Base-by-base conservation (phyloP, 2,329 filamentous ascomycete genomes). In the Neofusicoccum umdonicola region DNA sequence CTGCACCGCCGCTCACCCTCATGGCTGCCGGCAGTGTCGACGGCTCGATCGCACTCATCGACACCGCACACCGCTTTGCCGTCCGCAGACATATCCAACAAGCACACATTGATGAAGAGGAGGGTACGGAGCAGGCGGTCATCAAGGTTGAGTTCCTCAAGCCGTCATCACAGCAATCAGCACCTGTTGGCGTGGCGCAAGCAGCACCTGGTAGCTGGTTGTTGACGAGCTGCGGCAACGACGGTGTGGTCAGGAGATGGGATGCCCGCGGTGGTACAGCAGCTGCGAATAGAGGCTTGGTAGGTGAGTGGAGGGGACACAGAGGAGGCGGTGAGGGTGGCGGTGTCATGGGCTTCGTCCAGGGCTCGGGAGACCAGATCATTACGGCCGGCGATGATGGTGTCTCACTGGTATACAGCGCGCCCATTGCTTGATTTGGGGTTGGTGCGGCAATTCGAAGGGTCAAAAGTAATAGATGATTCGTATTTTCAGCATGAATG, bases 331-430 rank as follows among this genome's bases (percentile, higher is more conserved):
- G 92, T 12, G 92, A 95, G 79, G 89, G 92, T 22, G 94, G 93
- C 39, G 94, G 94, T 62, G 89, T 98, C 8, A 79, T 98, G 70
- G 93, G 90, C 0, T 99, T 98, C 74, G 93, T 96, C 61, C 86
- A 88, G 76, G 84, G 88, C 68, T 47, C 41, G 1, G 54, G 47
- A 2, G 63, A 56, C 4, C 52, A 31, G 56, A 82, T 98, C 56
- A 85, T 97, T 4, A 98, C 95, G 5, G 95, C 93, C 1, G 95
- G 95, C 27, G 95, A 99, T 79, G 95, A 99, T 74, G 85, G 86
- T 6, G 76, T 91, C 31, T 82, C 87, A 34, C 75, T 92, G 71
- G 85, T 92, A 1, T 92, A 91, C 74, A 86, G 89, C 47, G 62
- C 63, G 37, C 65, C 65, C 34, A 47, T 66, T 45, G 64, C 63